A percentile compares a stretch with the other conserved stretches of the same genome.
Conservation (phyloP, 768 basidiomycete species). For the Tylopilus sp. region DNA sequence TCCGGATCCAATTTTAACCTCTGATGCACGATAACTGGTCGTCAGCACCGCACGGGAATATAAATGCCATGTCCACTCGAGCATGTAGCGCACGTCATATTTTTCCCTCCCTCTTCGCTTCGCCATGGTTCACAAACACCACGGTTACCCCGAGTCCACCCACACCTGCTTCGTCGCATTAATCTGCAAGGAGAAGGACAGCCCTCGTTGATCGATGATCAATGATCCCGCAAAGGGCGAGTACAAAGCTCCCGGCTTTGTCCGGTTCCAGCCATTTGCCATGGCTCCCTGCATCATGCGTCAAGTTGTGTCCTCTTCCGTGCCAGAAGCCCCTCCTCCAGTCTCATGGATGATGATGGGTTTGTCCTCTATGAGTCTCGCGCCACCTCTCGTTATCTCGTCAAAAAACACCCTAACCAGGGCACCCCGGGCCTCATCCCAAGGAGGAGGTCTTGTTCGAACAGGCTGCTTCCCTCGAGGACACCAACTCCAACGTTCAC, state of each 20-base stretch:
- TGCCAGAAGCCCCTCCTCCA: too few species aligned
- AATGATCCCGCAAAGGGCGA: conserved; percentile 39
- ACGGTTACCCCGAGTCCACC: conserved; percentile 37
- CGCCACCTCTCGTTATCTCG: conserved; percentile 59
- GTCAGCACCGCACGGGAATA: too few species aligned
- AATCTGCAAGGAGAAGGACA: conserved; percentile 50
- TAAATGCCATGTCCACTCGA: too few species aligned
- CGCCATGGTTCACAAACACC: conserved; percentile 37
- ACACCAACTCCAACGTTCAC: conserved; percentile 44
- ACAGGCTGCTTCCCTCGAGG: conserved; percentile 44
- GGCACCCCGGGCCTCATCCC: conserved; percentile 50
- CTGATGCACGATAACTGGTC: too few species aligned
- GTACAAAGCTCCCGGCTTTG: conserved; percentile 44
- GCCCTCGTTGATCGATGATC: too few species aligned
- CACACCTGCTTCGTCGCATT: conserved; percentile 50
- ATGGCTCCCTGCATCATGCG: conserved; percentile 16
- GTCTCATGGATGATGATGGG: conserved; percentile 36
- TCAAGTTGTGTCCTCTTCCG: conserved; percentile 29
- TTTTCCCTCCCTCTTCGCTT: too few species aligned
- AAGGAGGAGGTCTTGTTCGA: conserved; percentile 30
- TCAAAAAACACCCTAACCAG: conserved; percentile 48
- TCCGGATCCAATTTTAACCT: too few species aligned
- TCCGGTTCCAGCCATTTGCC: conserved; percentile 55
- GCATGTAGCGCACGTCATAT: too few species aligned
- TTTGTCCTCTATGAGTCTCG: conserved; percentile 61